Conservation (phyloP, 805 yeast species). For the Ogataea populi-albae region DNA sequence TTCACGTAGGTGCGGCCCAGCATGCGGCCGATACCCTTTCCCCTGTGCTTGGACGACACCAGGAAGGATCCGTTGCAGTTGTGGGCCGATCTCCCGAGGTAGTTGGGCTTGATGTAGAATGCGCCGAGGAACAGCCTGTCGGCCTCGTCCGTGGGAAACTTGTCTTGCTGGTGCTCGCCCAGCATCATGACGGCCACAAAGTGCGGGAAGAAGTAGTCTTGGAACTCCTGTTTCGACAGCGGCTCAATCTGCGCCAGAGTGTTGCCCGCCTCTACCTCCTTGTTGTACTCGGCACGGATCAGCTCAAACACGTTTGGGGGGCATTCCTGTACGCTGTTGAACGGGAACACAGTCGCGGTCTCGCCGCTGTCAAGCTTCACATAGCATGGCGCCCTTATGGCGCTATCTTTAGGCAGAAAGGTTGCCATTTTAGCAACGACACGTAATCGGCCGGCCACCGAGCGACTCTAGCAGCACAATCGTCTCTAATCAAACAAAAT, state of each 20-base stretch:
- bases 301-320: constrained; percentile 49
- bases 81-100: constrained; percentile 79
- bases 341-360: constrained; percentile 55
- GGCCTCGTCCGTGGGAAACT: not conserved
- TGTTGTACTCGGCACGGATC: constrained; percentile 53
- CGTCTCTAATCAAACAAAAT: not conserved
- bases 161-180: constrained; percentile 30
- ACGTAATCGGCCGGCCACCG: too few species aligned
- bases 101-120: constrained; percentile 83
- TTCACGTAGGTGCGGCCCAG: constrained; percentile 64
- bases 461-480: not conserved
- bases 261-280: constrained; percentile 65
- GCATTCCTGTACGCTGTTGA: constrained; percentile 44
- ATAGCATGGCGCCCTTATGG: constrained; percentile 11
- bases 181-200: constrained; percentile 63
- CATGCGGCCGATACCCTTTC: constrained; percentile 59
- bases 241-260: constrained; percentile 65
- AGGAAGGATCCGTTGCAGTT: constrained; percentile 86
- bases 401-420: constrained; percentile 4
- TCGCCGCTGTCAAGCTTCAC: constrained; percentile 27
- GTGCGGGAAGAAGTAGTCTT: constrained; percentile 62
- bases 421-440: too few species aligned
- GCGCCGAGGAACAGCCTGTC: constrained; percentile 54
- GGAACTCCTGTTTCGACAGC: constrained; percentile 47
- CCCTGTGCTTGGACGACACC: constrained; percentile 59